phyloP scores from a whole-genome alignment of 768 basidiomycete genomes.

The Hygrocybe punicea region DNA sequence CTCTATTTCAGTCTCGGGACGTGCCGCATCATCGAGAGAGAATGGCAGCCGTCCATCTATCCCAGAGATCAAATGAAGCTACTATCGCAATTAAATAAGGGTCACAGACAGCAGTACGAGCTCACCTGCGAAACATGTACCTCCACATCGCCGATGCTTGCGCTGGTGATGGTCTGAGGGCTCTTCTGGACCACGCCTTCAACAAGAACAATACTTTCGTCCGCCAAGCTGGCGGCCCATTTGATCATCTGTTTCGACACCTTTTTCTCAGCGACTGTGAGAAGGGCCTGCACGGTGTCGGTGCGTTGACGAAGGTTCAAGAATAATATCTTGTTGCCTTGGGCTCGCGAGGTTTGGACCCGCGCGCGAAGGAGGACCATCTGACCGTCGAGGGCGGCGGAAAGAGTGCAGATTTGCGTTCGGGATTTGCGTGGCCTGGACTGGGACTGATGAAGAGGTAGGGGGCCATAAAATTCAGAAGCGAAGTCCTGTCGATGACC shows the following conservation, averaged over 20 bases:
- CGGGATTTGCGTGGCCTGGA: constrained; percentile 60
- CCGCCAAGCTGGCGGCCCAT: constrained; percentile 73
- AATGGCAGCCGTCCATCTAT: constrained; percentile 83
- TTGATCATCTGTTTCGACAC: constrained; percentile 98
- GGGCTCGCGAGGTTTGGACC: constrained; percentile 85
- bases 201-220: constrained; percentile 89
- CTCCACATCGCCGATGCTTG: constrained; percentile 83
- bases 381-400: constrained; percentile 59
- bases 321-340: constrained; percentile 96
- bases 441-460: constrained; percentile 91
- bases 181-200: constrained; percentile 79
- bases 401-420: constrained; percentile 62
- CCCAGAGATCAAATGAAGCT: constrained; percentile 82
- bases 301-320: constrained; percentile 85
- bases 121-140: constrained; percentile 75
- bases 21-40: constrained; percentile 86
- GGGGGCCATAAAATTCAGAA: constrained; percentile 74
- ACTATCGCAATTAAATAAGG: constrained; percentile 2
- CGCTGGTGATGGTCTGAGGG: constrained; percentile 86
- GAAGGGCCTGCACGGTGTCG: constrained; percentile 81
- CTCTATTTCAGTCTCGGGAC: constrained; percentile 72
- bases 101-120: background rate
- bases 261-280: constrained; percentile 65
- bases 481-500: constrained; percentile 62
- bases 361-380: constrained; percentile 83